These are phyloP conservation scores for Gossypium rotundifolium DNA, from an alignment of 345 rosid genomes.

Conservation along the genomic window DNA sequence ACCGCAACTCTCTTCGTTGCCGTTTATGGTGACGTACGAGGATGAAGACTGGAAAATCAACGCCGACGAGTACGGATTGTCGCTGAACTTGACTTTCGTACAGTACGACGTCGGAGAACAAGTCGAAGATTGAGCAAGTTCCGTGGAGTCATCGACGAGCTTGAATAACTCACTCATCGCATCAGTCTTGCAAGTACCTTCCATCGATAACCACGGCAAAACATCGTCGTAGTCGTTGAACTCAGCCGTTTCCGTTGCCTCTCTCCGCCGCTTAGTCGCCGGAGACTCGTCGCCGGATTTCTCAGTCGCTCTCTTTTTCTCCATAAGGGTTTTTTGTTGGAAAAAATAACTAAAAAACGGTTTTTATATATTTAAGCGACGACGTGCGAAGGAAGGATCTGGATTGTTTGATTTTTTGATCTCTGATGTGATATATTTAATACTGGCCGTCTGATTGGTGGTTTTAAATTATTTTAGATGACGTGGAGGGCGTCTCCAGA, in stretches of 20 bases:
- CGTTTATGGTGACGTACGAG: conserved; percentile 71
- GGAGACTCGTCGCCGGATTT: neutral
- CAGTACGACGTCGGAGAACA: neutral
- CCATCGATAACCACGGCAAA: neutral
- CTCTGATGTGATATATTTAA: neutral
- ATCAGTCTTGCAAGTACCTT: neutral
- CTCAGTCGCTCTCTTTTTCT: neutral
- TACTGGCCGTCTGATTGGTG: neutral
- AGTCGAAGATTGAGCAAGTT: neutral
- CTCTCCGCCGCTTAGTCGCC: neutral
- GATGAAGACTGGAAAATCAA: conserved; percentile 48
- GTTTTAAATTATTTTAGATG: neutral
- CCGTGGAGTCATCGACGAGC: conserved; percentile 37
- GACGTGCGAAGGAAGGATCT: neutral
- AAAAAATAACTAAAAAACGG: neutral
- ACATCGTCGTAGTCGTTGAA: neutral
- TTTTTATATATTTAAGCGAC: neutral
- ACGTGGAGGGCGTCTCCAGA: neutral
- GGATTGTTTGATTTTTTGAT: neutral
- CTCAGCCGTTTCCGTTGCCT: neutral
- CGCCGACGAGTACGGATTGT: conserved; percentile 52
- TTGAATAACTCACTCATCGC: conserved; percentile 12
- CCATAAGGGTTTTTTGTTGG: neutral
- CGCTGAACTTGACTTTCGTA: conserved; percentile 56
- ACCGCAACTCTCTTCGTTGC: conserved; percentile 84